Evolutionary conservation across 768 basidiomycete genomes (phyloP).

Genomic region (Hypholoma fasciculare): DNA sequence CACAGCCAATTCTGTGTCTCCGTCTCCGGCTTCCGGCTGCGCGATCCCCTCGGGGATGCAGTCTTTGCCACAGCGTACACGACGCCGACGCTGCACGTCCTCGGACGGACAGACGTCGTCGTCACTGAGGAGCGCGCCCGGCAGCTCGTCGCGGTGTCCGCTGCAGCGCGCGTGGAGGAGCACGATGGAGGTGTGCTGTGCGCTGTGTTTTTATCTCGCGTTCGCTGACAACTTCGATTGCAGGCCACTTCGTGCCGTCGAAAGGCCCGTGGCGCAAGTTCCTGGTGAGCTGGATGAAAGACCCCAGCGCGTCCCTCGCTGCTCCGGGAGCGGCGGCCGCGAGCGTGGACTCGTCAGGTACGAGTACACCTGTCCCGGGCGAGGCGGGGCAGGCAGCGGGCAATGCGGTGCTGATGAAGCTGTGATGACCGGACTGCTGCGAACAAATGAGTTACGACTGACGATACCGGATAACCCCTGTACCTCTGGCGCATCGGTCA

Average conservation of each 20-base stretch:
- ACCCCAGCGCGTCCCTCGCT: constrained; percentile 46
- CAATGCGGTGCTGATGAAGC: too few relatives aligned
- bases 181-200: constrained; percentile 74
- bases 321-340: constrained; percentile 35
- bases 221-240: neutral
- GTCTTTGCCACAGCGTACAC: constrained; percentile 53
- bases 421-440: too few relatives aligned
- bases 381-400: too few relatives aligned
- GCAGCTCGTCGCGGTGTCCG: constrained; percentile 52
- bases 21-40: constrained; percentile 70
- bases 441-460: too few relatives aligned
- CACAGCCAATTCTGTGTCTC: constrained; percentile 70
- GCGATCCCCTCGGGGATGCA: constrained; percentile 44
- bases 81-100: constrained; percentile 77
- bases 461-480: too few relatives aligned
- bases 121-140: constrained; percentile 70
- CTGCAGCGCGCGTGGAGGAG: constrained; percentile 62
- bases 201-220: neutral
- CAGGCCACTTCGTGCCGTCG: constrained; percentile 85
- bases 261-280: constrained; percentile 78
- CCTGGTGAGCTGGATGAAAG: constrained; percentile 61
- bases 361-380: too few relatives aligned
- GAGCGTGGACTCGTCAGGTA: neutral
- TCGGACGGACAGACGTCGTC: constrained; percentile 77
- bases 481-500: too few relatives aligned